Percentiles rank a stretch among this genome's conserved stretches.
Evolutionary conservation across 257 asterid genomes (phyloP).

Genomic region (Salvia hispanica): DNA sequence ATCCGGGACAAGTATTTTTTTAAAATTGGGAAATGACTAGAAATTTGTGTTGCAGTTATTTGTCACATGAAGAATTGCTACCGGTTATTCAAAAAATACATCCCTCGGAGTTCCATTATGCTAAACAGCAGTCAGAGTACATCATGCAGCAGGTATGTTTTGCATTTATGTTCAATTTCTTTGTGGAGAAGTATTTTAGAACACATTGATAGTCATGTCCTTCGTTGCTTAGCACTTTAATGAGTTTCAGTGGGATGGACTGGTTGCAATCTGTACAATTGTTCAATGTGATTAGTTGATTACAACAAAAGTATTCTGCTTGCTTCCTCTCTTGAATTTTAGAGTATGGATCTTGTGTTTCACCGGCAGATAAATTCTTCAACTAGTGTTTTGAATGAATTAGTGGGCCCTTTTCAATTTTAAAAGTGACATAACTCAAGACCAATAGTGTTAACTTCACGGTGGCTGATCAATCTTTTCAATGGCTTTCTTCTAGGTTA

Average conservation of each 20-base stretch:
- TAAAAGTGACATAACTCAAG: constrained; percentile 2
- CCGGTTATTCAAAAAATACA: constrained; percentile 85
- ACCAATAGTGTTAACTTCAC: background rate
- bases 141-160: constrained; percentile 79
- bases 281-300: background rate
- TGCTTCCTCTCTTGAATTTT: background rate
- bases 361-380: background rate
- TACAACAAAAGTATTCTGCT: background rate
- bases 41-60: constrained; percentile 48
- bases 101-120: constrained; percentile 86
- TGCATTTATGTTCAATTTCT: constrained; percentile 16
- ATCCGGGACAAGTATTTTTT: constrained; percentile 20
- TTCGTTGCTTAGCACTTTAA: constrained; percentile 17
- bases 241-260: background rate
- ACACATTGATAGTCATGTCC: background rate
- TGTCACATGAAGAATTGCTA: constrained; percentile 76
- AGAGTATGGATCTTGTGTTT: background rate
- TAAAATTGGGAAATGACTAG: constrained; percentile 16
- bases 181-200: constrained; percentile 11
- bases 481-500: constrained; percentile 1
- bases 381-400: background rate
- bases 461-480: background rate
- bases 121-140: constrained; percentile 87
- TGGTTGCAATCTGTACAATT: background rate
- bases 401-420: background rate